Evolutionary conservation across 2,329 filamentous ascomycete species (phyloP), one percentile per base, ranked within the genome.

Genomic region (Aureobasidium sp.): DNA sequence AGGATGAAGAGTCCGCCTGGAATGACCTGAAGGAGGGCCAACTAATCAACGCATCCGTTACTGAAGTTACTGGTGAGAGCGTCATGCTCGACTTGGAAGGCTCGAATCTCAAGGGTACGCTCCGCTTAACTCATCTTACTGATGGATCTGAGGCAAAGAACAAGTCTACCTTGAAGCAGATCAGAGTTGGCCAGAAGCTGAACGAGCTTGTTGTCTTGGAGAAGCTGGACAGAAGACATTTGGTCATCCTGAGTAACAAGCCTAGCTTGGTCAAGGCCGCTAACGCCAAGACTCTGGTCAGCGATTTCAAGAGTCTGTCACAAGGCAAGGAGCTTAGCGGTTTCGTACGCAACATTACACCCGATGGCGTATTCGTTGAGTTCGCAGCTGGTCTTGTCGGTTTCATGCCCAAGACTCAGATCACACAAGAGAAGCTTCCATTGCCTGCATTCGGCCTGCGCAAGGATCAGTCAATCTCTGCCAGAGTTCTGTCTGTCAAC

Each of bases 91-190:
- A 96, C 71, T 80, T 97, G 7, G 80, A 84, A 47, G 87, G 84
- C 44, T 84, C 83, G 68, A 86, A 87, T 13, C 79, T 97, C 24
- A 92, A 90, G 72, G 93, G 91, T 27, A 82, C 87, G 20, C 79
- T 99, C 37, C 85, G 87, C 20, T 77, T 90, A 56, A 85, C 86
- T 37, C 94, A 99, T 64, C 82, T 97, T 32, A 87, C 89, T 1
- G 94, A 99, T 75, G 91, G 91, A 57, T 92, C 91, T 1, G 77
- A 81, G 29, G 86, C 88, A 66, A 96, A 95, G 77, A 89, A 87
- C 66, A 81, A 84, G 64, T 87, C 88, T 24, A 84, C 88, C 1
- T 78, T 94, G 70, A 92, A 91, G 73, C 90, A 89, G 67, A 87
- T 97, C 59, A 82, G 88, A 59, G 88, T 95, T 53, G 93, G 92